phyloP scores from a whole-genome alignment of 1,284 basidiomycete genomes.

The Pulchroboletus neoregius region DNA sequence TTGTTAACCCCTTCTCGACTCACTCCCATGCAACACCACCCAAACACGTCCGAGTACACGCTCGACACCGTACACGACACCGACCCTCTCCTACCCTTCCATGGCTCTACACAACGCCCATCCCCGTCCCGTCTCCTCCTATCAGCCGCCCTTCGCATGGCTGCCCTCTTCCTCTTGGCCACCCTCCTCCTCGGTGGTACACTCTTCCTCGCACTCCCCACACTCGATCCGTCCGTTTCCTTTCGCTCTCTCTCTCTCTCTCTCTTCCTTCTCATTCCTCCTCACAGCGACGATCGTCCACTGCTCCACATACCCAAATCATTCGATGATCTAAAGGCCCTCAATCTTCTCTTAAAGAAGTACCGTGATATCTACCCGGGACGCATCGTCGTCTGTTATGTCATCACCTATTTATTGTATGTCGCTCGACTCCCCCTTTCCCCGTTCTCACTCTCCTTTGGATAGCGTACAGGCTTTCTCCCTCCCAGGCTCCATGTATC shows the following conservation, averaged over 20 bases:
- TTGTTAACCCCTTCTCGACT: neutral
- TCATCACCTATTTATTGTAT: constrained; percentile 89
- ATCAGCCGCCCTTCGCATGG: constrained; percentile 80
- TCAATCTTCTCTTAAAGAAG: constrained; percentile 83
- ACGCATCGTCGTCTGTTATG: constrained; percentile 79
- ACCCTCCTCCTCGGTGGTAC: constrained; percentile 67
- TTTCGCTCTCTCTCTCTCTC: neutral
- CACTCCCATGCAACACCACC: constrained; percentile 17
- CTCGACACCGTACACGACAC: constrained; percentile 41
- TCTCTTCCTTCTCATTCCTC: neutral
- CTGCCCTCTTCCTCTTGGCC: constrained; percentile 69
- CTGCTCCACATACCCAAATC: constrained; percentile 77
- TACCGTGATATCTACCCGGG: constrained; percentile 82
- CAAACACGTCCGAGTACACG: constrained; percentile 60
- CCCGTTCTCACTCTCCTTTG: constrained; percentile 16
- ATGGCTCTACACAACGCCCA: constrained; percentile 28
- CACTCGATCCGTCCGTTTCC: constrained; percentile 65
- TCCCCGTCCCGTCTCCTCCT: constrained; percentile 59
- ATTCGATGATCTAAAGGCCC: constrained; percentile 75
- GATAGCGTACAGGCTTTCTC: constrained; percentile 93
- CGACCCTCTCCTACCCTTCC: constrained; percentile 33
- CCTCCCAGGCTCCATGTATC: constrained; percentile 96
- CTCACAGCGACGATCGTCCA: constrained; percentile 64
- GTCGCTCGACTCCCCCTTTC: constrained; percentile 24
- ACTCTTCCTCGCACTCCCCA: constrained; percentile 76